Evolutionary conservation across 345 rosid genomes (phyloP).

Genomic region (Trapa bicornis): DNA sequence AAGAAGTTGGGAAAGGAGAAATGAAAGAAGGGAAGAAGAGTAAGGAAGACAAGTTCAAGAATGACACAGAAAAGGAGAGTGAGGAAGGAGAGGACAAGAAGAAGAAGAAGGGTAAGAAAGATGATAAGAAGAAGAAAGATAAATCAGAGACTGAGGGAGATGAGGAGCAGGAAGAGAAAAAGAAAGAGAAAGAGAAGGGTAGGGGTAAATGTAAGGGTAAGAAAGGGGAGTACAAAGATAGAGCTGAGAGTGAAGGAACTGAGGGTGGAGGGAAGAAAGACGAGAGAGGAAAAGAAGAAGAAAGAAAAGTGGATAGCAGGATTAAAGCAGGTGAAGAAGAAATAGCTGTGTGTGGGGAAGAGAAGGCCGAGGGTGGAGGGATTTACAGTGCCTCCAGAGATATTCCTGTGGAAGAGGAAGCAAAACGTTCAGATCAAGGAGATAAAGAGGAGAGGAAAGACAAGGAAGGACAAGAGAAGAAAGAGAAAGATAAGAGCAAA

Average conservation of each 20-base stretch:
- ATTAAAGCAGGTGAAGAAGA: conserved; percentile 1
- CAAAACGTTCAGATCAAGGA: neutral
- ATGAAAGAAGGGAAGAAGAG: neutral
- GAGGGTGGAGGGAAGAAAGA: neutral
- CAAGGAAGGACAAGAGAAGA: neutral
- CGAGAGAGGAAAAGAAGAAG: neutral
- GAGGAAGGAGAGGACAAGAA: conserved; percentile 1
- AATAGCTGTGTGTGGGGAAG: neutral
- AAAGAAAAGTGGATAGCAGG: neutral
- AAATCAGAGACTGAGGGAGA: neutral
- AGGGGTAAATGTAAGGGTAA: neutral
- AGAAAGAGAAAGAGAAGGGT: neutral
- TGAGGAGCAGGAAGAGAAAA: neutral
- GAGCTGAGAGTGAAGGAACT: neutral
- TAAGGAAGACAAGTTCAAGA: conserved; percentile 4
- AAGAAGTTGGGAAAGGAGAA: neutral
- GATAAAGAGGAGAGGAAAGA: neutral
- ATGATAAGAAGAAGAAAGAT: conserved; percentile 2
- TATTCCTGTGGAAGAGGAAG: neutral
- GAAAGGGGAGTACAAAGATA: neutral
- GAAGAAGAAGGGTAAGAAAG: neutral
- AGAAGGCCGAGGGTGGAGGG: neutral
- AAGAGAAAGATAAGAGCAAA: neutral
- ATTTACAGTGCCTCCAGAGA: neutral
- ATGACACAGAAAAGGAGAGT: conserved; percentile 1